These are phyloP conservation scores for Tylopilus cervinicoccineus DNA, from an alignment of 768 basidiomycete species.

Conservation along the genomic window DNA sequence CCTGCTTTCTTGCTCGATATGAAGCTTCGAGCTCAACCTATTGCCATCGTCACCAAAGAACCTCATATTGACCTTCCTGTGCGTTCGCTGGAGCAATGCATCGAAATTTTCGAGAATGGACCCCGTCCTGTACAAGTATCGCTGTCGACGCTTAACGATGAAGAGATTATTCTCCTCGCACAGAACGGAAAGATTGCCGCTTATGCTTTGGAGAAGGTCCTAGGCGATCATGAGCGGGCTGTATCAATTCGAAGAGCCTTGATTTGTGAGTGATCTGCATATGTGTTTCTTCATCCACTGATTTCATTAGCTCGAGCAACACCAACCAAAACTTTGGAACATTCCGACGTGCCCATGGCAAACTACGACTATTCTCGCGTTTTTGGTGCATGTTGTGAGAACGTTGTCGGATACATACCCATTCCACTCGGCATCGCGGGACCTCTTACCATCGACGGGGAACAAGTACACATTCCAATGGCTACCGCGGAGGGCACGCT, in stretches of 20 bases:
- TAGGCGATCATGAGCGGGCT: slow-evolving; percentile 86
- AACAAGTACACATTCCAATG: slow-evolving; percentile 90
- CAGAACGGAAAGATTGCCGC: slow-evolving; percentile 91
- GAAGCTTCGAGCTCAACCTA: slow-evolving; percentile 30
- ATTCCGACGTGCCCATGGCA: slow-evolving; percentile 74
- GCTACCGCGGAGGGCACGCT: slow-evolving; percentile 99
- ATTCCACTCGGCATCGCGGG: slow-evolving; percentile 96
- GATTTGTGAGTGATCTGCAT: slow-evolving; percentile 61
- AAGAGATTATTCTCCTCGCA: slow-evolving; percentile 84
- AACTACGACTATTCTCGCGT: slow-evolving; percentile 94
- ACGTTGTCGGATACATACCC: slow-evolving; percentile 96
- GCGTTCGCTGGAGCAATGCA: slow-evolving; percentile 71
- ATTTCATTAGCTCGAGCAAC: slow-evolving; percentile 70
- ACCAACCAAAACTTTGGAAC: slow-evolving; percentile 76
- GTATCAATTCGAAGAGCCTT: slow-evolving; percentile 83
- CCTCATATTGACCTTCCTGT: slow-evolving; percentile 12
- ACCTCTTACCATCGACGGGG: slow-evolving; percentile 87
- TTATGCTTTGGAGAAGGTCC: slow-evolving; percentile 93
- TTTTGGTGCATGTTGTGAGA: slow-evolving; percentile 96
- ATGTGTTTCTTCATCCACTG: slow-evolving; percentile 1
- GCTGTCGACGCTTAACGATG: slow-evolving; percentile 71
- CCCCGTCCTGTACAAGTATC: slow-evolving; percentile 57
- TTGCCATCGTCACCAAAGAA: slow-evolving; percentile 12
- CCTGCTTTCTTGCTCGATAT: slow-evolving; percentile 30
- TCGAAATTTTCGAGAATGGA: slow-evolving; percentile 74